Evolutionary conservation across 345 rosid species (phyloP).

Genomic region (Hevea brasiliensis): DNA sequence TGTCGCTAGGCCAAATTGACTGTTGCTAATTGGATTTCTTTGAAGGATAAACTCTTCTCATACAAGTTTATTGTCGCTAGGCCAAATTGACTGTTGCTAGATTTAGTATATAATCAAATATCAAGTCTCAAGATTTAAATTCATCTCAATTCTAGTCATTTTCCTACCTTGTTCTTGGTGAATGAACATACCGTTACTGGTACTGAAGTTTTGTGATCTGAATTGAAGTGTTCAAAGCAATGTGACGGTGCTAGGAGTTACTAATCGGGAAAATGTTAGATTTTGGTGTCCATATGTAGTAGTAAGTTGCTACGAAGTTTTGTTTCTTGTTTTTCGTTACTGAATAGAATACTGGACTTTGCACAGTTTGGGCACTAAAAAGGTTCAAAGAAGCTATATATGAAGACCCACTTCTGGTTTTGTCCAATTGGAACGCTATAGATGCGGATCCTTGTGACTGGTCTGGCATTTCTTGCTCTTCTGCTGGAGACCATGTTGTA

Average conservation of each 20-base stretch:
- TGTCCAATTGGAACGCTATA: constrained; percentile 78
- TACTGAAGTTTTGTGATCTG: constrained; percentile 16
- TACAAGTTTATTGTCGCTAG: background rate
- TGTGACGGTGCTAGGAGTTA: background rate
- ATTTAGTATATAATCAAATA: background rate
- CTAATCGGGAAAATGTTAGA: background rate
- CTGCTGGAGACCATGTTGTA: constrained; percentile 60
- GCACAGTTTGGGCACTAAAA: constrained; percentile 62
- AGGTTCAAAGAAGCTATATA: constrained; percentile 82
- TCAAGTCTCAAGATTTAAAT: background rate
- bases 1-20: background rate
- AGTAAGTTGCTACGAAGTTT: background rate
- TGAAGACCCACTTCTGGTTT: constrained; percentile 78
- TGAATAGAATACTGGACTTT: constrained; percentile 24
- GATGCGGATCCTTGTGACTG: constrained; percentile 89
- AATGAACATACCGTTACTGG: background rate
- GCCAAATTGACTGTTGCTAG: background rate
- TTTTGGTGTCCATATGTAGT: background rate
- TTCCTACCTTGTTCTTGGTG: constrained; percentile 14
- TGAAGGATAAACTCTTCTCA: background rate
- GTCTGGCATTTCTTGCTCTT: constrained; percentile 66
- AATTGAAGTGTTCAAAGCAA: background rate
- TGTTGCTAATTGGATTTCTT: background rate
- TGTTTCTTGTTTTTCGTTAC: constrained; percentile 13
- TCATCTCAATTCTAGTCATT: background rate